Evolutionary conservation across 2,329 filamentous ascomycete species (phyloP).

Genomic region (Pyrenochaeta sp.): DNA sequence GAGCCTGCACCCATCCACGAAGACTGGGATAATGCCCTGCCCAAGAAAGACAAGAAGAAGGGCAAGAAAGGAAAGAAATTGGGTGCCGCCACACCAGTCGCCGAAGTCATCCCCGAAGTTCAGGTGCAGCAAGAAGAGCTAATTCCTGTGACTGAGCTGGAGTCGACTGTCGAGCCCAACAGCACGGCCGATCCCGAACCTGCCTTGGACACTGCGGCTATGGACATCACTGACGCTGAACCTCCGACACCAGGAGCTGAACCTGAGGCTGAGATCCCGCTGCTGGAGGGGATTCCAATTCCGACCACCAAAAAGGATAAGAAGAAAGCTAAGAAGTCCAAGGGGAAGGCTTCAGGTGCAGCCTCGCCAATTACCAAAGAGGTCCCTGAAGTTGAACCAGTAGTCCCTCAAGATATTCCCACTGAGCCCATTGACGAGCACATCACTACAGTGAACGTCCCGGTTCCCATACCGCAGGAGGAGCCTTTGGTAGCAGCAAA

Average conservation of each 20-base stretch:
- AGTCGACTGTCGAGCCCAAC: not conserved
- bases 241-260: not conserved
- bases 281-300: slow-evolving; percentile 8
- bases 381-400: slow-evolving; percentile 1
- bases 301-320: slow-evolving; percentile 35
- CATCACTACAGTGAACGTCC: not conserved
- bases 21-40: not conserved
- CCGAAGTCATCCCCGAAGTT: slow-evolving; percentile 9
- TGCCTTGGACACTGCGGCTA: not conserved
- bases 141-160: not conserved
- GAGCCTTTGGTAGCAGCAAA: slow-evolving; percentile 8
- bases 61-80: slow-evolving; percentile 26
- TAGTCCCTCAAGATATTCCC: slow-evolving; percentile 1
- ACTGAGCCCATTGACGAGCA: not conserved
- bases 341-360: slow-evolving; percentile 26
- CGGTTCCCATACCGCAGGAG: slow-evolving; percentile 1
- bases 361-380: slow-evolving; percentile 20
- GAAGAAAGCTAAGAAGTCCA: slow-evolving; percentile 43
- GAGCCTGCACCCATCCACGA: slow-evolving; percentile 1
- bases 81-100: slow-evolving; percentile 10
- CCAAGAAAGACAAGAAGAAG: slow-evolving; percentile 30
- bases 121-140: slow-evolving; percentile 3
- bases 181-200: slow-evolving; percentile 3
- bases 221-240: slow-evolving; percentile 2
- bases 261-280: slow-evolving; percentile 3